Evolutionary conservation across 2,329 filamentous ascomycete species (phyloP).

Genomic region (Whalleya microplaca): DNA sequence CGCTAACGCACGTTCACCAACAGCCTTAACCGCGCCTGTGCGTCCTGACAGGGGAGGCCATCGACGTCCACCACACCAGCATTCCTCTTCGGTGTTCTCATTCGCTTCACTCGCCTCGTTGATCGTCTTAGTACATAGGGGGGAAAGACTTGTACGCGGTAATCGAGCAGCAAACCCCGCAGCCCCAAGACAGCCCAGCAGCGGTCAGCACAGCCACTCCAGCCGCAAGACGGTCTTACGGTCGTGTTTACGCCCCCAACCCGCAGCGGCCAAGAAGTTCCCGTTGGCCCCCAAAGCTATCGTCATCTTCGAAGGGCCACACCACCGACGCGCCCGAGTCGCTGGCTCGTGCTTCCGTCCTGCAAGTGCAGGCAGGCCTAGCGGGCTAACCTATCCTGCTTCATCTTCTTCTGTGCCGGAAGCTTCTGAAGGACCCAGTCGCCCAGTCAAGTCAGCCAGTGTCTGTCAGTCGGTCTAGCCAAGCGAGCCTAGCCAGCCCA

Average conservation of each 20-base stretch:
- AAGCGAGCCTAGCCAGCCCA: slow-evolving; percentile 8
- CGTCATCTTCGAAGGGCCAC: background rate
- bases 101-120: slow-evolving; percentile 5
- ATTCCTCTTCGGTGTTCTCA: slow-evolving; percentile 5
- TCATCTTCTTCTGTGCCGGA: background rate
- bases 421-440: background rate
- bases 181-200: too few species aligned
- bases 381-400: too few species aligned
- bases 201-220: slow-evolving; percentile 23
- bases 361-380: background rate
- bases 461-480: background rate
- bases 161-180: too few species aligned
- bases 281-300: slow-evolving; percentile 7
- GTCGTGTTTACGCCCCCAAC: slow-evolving; percentile 17
- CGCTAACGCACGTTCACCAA: slow-evolving; percentile 1
- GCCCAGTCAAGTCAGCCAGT: slow-evolving; percentile 2
- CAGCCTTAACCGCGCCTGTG: slow-evolving; percentile 7
- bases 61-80: slow-evolving; percentile 4
- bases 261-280: slow-evolving; percentile 1
- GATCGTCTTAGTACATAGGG: background rate
- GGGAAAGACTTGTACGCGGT: too few species aligned
- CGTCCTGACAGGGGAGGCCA: slow-evolving; percentile 17
- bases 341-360: slow-evolving; percentile 5
- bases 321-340: background rate
- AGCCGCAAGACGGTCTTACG: slow-evolving; percentile 5